A percentile compares a stretch with the other conserved stretches of the same genome.
These are phyloP conservation scores for Stephanodiscus triporus DNA, from an alignment of 108 stramenopile species.

Conservation along the genomic window DNA sequence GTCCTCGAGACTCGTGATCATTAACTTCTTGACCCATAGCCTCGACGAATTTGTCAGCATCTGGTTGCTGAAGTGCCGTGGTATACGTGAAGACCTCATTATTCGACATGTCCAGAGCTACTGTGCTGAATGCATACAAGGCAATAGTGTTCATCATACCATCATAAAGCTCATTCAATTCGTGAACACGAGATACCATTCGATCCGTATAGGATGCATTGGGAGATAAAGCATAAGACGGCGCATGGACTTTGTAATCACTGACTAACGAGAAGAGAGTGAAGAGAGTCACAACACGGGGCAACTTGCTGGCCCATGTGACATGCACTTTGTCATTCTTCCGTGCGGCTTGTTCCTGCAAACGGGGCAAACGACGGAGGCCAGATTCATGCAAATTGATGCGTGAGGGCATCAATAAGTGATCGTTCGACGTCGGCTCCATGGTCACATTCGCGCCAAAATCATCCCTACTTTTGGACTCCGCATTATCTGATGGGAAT, in stretches of 20 bases:
- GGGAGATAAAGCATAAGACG: not conserved
- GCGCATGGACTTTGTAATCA: not conserved
- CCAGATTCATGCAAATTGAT: slow-evolving; percentile 2
- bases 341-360: not conserved
- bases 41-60: slow-evolving; percentile 5
- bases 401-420: not conserved
- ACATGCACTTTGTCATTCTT: not conserved
- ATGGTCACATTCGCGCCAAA: not conserved
- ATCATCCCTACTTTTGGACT: not conserved
- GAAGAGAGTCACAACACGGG: not conserved
- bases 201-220: not conserved
- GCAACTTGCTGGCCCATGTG: not conserved
- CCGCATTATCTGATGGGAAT: not conserved
- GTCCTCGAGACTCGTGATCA: slow-evolving; percentile 5
- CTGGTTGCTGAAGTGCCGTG: slow-evolving; percentile 21
- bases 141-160: not conserved
- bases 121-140: too few species aligned
- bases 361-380: slow-evolving; percentile 2
- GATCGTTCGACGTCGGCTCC: not conserved
- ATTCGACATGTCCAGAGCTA: not conserved
- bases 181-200: not conserved
- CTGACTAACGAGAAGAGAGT: not conserved
- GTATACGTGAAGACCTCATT: slow-evolving; percentile 12
- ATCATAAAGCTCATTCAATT: slow-evolving; percentile 17
- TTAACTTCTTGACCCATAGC: slow-evolving; percentile 2